Conservation (phyloP, 2,329 filamentous ascomycete genomes). For the Fusarium denticulatum region DNA sequence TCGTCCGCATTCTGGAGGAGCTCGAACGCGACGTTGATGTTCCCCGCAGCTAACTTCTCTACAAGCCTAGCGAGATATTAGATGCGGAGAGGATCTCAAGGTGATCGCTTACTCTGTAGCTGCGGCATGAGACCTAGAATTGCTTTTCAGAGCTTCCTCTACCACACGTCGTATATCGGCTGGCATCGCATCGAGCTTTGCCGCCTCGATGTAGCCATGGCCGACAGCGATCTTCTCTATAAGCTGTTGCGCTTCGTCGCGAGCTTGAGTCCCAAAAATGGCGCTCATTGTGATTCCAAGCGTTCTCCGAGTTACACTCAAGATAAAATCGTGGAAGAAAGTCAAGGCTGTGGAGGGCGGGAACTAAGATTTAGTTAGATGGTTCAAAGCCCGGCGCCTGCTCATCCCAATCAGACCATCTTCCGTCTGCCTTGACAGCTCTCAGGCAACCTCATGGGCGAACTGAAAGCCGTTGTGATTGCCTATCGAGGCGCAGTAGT, state of each 20-base stretch:
- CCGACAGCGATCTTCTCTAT: not conserved
- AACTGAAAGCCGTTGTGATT: not conserved
- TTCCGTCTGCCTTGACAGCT: not conserved
- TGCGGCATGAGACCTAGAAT: not conserved
- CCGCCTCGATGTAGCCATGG: not conserved
- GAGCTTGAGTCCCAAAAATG: not conserved
- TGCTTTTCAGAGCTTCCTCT: not conserved
- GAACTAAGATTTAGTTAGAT: not conserved
- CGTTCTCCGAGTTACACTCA: not conserved
- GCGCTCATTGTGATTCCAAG: not conserved
- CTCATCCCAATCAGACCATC: not conserved
- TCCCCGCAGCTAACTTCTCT: not conserved
- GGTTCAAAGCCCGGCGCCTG: not conserved
- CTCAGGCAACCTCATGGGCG: fast-evolving
- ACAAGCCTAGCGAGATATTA: not conserved
- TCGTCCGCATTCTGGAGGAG: not conserved
- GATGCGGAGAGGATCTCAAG: fast-evolving
- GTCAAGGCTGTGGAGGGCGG: not conserved
- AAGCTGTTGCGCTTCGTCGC: not conserved
- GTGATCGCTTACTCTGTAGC: not conserved
- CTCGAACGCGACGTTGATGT: not conserved
- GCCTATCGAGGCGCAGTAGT: not conserved
- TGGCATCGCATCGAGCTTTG: not conserved
- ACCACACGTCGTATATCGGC: not conserved
- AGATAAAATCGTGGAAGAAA: not conserved